Evolutionary conservation across 768 basidiomycete species (phyloP), one percentile per base, ranked within the genome.

Genomic region (Tremella yokohamensis): DNA sequence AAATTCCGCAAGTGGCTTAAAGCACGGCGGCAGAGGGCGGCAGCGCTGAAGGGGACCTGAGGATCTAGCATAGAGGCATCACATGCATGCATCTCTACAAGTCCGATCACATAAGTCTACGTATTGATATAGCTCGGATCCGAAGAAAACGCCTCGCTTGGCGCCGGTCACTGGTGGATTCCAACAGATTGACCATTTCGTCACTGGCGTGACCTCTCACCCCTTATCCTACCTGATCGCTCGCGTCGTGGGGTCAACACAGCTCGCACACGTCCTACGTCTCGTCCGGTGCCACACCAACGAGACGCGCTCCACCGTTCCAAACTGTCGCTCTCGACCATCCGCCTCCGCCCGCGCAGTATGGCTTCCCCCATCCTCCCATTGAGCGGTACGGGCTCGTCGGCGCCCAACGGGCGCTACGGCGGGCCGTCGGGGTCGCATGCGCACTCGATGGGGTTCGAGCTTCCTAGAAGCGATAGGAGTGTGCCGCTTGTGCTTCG

Each of bases 1-100:
- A 97, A 97, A 79, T 79, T 93, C 18, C 77, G 82, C 38, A 97
- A 97, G 77, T 96, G 90, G 87, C 88, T 88, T 84, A 75, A 74
- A n/a, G 64, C 57, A 19, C 56, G 64, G 37, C 39, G 48, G 24
- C 29, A 52, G 50, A 49, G 26, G 22, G 26, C 18, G n/a, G 12
- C 3, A 44, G 44, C 4, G 49, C 7, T 3, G 22, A 45, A 45
- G n/a, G 42, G 22, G n/a, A 16, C 22, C 8, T 11, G 12, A 40
- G 39, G 18, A 45, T 18, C 22, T n/a, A 45, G 42, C 22, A 45
- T 45, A 45, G 6, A 4, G 4, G n/a, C n/a, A n/a, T n/a, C n/a
- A n/a, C 42, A 45, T 45, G 42, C n/a, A 45, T 45, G 42, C 42
- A 45, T 45, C 42, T 45, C 42, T 45, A 18, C 42, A 16, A 18